These are phyloP conservation scores for Furcasterigmium furcatum DNA, from an alignment of 2,329 filamentous ascomycete species.

Conservation along the genomic window DNA sequence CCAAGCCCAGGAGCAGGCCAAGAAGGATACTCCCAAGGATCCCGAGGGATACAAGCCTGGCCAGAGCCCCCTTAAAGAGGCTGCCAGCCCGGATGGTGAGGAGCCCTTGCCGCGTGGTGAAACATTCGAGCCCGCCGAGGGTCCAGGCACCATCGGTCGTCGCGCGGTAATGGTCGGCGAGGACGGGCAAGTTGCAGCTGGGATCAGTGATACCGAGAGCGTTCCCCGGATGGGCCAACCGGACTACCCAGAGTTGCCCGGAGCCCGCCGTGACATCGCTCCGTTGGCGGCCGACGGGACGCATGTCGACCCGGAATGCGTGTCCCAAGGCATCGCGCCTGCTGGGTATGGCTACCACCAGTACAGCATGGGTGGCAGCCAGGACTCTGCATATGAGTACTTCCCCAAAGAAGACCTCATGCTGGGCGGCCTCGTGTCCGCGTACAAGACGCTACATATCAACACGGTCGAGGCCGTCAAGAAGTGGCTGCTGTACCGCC, in stretches of 20 bases:
- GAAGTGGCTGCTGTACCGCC: constrained; percentile 72
- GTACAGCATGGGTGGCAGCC: constrained; percentile 60
- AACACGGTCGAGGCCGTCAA: constrained; percentile 65
- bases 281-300: constrained; percentile 27
- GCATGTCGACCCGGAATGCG: constrained; percentile 43
- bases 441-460: constrained; percentile 72
- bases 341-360: constrained; percentile 40
- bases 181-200: constrained; percentile 21
- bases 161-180: constrained; percentile 15
- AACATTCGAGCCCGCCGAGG: constrained; percentile 5
- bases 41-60: not conserved
- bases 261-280: not conserved
- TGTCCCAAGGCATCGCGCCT: constrained; percentile 55
- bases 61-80: not conserved
- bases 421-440: constrained; percentile 68
- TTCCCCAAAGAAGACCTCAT: constrained; percentile 68
- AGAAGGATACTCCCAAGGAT: constrained; percentile 4
- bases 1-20: constrained; percentile 30
- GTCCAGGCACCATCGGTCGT: not conserved
- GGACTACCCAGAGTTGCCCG: not conserved
- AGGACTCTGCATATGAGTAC: constrained; percentile 72
- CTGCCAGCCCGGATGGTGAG: constrained; percentile 5
- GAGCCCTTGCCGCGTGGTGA: not conserved
- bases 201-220: constrained; percentile 2
- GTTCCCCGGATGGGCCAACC: not conserved